Evolutionary conservation across 257 asterid species (phyloP).

Genomic region (Solanum etuberosum): DNA sequence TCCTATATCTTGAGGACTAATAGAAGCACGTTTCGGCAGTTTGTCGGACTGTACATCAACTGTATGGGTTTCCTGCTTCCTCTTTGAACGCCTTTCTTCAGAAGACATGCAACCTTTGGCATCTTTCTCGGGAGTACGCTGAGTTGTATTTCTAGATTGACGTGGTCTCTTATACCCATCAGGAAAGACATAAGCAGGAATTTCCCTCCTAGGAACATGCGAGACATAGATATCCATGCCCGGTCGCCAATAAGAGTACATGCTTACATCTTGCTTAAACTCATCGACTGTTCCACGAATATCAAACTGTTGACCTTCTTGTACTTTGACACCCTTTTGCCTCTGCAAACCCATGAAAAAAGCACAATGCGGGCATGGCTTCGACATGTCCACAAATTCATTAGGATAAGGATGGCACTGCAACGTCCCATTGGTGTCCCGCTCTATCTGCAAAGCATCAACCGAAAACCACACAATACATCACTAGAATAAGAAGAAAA

Average conservation of each 20-base stretch:
- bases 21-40: not conserved
- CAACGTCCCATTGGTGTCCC: constrained; percentile 19
- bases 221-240: constrained; percentile 26
- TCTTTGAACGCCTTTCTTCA: not conserved
- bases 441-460: constrained; percentile 18
- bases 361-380: constrained; percentile 11
- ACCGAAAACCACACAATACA: not conserved
- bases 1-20: not conserved
- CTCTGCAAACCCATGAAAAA: constrained; percentile 31
- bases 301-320: constrained; percentile 31
- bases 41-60: not conserved
- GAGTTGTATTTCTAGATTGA: not conserved
- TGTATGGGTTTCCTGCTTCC: not conserved
- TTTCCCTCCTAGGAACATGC: constrained; percentile 22
- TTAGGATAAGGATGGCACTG: constrained; percentile 35
- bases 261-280: constrained; percentile 16
- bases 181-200: constrained; percentile 27
- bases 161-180: constrained; percentile 15
- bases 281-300: constrained; percentile 27
- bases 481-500: not conserved
- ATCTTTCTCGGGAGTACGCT: not conserved
- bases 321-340: constrained; percentile 14
- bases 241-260: constrained; percentile 21
- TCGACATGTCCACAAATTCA: constrained; percentile 18
- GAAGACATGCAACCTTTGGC: not conserved